phyloP scores from a whole-genome alignment of 345 rosid species.

The Acer negundo region DNA sequence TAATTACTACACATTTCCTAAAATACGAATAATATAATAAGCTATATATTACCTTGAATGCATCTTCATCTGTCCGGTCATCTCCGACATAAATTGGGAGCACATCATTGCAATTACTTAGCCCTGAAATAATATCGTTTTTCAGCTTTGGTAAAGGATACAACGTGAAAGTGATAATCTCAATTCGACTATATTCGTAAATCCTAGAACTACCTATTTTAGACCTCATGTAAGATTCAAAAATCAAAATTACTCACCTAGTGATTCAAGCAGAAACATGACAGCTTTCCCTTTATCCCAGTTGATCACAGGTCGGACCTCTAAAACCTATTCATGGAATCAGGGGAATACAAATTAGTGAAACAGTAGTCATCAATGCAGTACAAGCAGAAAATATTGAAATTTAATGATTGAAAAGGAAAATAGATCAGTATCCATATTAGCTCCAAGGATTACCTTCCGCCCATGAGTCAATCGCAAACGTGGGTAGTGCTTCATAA shows the following conservation, averaged over 20 bases:
- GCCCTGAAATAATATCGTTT: constrained; percentile 40
- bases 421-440: not conserved
- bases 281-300: constrained; percentile 99
- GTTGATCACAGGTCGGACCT: constrained; percentile 83
- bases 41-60: constrained; percentile 62
- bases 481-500: constrained; percentile 52
- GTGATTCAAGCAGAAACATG: constrained; percentile 85
- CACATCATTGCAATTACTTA: constrained; percentile 68
- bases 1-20: not conserved
- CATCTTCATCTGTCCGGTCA: constrained; percentile 98
- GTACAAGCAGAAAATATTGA: not conserved
- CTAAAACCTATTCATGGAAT: constrained; percentile 65
- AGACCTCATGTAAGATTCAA: not conserved
- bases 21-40: not conserved
- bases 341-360: constrained; percentile 7
- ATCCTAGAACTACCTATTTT: not conserved
- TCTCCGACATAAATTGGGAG: constrained; percentile 97
- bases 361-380: no score
- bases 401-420: not conserved
- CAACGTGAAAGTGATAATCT: not conserved
- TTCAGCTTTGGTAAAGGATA: not conserved
- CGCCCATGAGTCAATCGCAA: constrained; percentile 73
- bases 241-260: constrained; percentile 46
- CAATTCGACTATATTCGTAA: not conserved
- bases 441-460: constrained; percentile 48